phyloP scores from a whole-genome alignment of 805 yeast species.

The Candida krabiensis region DNA sequence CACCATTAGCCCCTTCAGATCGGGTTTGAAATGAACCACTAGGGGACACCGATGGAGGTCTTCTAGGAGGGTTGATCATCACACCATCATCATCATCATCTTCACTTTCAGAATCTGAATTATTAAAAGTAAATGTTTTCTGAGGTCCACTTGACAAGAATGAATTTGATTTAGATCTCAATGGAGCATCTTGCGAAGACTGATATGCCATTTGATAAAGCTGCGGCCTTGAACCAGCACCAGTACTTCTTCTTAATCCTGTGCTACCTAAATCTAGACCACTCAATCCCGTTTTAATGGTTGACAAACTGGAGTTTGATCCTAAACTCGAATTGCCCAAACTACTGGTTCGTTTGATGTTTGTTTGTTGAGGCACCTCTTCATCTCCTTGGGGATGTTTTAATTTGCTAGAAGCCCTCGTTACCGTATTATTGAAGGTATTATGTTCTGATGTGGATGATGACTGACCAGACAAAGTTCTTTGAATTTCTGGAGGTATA shows the following conservation, averaged over 20 bases:
- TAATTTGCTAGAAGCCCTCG: neutral
- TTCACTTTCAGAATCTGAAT: constrained; percentile 35
- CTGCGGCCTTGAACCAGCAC: constrained; percentile 32
- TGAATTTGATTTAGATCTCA: constrained; percentile 8
- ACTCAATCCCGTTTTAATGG: constrained; percentile 32
- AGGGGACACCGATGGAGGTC: constrained; percentile 10
- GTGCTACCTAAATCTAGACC: constrained; percentile 31
- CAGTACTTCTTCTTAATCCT: constrained; percentile 29
- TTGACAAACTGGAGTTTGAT: constrained; percentile 21
- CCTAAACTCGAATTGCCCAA: constrained; percentile 18
- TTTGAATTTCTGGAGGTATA: constrained; percentile 10
- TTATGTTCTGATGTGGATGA: neutral
- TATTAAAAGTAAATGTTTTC: constrained; percentile 36
- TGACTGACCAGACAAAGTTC: constrained; percentile 1
- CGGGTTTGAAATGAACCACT: constrained; percentile 7
- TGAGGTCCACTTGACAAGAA: constrained; percentile 11
- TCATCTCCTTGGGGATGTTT: constrained; percentile 6
- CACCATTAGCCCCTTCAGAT: constrained; percentile 12
- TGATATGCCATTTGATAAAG: constrained; percentile 23
- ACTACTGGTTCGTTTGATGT: constrained; percentile 17
- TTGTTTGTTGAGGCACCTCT: constrained; percentile 3
- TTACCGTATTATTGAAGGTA: neutral
- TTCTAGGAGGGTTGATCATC: constrained; percentile 18
- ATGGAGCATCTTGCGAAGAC: constrained; percentile 30
- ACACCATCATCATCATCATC: constrained; percentile 28